Conservation (phyloP, 2,329 filamentous ascomycete genomes). For the Lomentospora prolificans region DNA sequence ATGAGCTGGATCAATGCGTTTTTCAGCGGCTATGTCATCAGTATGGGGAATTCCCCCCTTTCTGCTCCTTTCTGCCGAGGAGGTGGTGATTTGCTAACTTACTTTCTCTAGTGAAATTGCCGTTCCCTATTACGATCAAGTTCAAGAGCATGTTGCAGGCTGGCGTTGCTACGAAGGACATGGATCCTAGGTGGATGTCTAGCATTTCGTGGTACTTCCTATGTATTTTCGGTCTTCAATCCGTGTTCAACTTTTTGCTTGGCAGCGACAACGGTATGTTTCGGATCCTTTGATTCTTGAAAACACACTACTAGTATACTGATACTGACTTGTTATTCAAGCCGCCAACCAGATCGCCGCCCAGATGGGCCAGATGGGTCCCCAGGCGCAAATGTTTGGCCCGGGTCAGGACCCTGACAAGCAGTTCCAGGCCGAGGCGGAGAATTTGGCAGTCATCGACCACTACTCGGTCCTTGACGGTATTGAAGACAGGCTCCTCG, state of each 20-base stretch:
- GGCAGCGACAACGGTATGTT: conserved; percentile 86
- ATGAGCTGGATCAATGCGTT: conserved; percentile 99
- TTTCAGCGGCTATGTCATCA: conserved; percentile 95
- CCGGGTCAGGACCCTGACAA: conserved; percentile 94
- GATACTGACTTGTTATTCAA: conserved; percentile 26
- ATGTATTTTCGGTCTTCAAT: conserved; percentile 91
- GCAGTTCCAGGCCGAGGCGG: conserved; percentile 82
- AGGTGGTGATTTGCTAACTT: neutral
- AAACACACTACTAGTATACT: neutral
- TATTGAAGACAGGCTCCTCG: conserved; percentile 74
- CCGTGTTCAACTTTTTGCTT: conserved; percentile 93
- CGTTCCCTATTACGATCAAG: conserved; percentile 93
- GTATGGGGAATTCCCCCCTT: conserved; percentile 36
- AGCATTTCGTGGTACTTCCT: conserved; percentile 98
- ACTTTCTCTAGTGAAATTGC: conserved; percentile 65
- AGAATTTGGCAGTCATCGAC: conserved; percentile 91
- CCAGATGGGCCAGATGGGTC: conserved; percentile 76
- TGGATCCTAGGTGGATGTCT: conserved; percentile 97
- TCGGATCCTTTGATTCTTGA: neutral
- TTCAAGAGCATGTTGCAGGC: conserved; percentile 99
- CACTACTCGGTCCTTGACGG: conserved; percentile 86
- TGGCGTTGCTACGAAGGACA: conserved; percentile 86
- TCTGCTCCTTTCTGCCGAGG: neutral
- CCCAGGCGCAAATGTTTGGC: conserved; percentile 71
- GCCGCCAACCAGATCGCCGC: conserved; percentile 87